Base-by-base conservation (phyloP, 169 alveolate species). In the Theileria sp. region DNA sequence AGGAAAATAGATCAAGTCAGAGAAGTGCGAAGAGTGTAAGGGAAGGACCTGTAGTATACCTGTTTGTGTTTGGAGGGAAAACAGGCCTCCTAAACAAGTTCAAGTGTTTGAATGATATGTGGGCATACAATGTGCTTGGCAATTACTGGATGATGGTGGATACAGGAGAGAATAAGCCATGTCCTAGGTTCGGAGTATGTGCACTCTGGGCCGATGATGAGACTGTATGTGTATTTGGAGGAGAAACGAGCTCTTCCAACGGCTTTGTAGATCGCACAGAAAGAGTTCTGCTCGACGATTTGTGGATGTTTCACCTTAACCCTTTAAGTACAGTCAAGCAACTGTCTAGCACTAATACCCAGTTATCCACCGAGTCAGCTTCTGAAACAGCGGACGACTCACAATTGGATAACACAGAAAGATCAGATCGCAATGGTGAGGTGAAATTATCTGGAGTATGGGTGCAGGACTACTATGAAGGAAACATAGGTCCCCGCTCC, bases 151-250 rank as follows among this genome's bases (percentile, higher is more conserved):
- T 87, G 25, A 92, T 87, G 70, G 94, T 94, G 32, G 95, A 94
- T 72, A 65, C 92, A 17, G 86, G 88, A 28, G 86, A 86, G n/a
- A 91, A 81, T 30, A 80, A 75, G 19, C 97, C 97, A 12, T 80
- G 87, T 28, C 96, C 96, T 3, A 89, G 97, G 36, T 94, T 91
- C 81, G 97, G 97, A 5, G 91, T 93, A 64, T 91, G 92, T 72
- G 84, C 91, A 50, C 81, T 92, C 12, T 94, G 97, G 97, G 91
- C 96, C 3, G 95, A 92, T 58, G 95, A 93, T 17, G 89, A 89
- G 69, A 92, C 93, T 7, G 54, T 94, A 66, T 89, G 95, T 25
- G 67, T 94, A 12, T 94, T 92, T 75, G 97, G 97, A 44, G 97
- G 97, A 3, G 97, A 94, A 86, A 89, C 94, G 49, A 72, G 78